Base-by-base conservation (phyloP, 257 asterid genomes). In the Solanum boliviense region DNA sequence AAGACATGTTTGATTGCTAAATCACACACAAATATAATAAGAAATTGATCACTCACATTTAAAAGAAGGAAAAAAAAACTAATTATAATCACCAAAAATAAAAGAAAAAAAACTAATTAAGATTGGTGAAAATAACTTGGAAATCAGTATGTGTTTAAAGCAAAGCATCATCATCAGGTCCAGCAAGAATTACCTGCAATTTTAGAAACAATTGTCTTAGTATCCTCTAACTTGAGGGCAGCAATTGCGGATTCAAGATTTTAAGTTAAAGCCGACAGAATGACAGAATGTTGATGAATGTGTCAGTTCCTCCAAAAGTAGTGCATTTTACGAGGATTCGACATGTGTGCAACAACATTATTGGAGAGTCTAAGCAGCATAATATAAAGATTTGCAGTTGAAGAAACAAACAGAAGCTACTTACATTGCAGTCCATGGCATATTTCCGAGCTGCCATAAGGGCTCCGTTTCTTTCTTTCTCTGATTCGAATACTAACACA, bases 81-180 rank as follows among this genome's bases (percentile, higher is more conserved):
- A 86, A 32, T 18, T 46, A 81, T 27, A 46, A 62, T 81, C 85
- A 46, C 65, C 85, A 46, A 46, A 79, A 81, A 79, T 16, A 48
- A 44, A 16, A 27, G 20, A 60, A 60, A 23, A 44, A 18, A 2
- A 20, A 21, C 85, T 81, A 73, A 73, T 73, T 21, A 44, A 79
- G 38, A 83, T 89, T 90, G 89, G 92, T 87, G 52, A 87, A 78
- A 79, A 67, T 58, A 84, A 83, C 58, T 88, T 88, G 88, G 67
- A 89, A 83, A 82, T 91, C 92, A 87, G 93, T 93, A 16, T 91
- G 88, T 35, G 73, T 88, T 92, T 92, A 97, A 92, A 95, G 86
- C 92, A 95, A 84, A 23, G 98, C 99, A 46, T 97, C 98, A 10
- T 97, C 99, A 65, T 95, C 99, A 84, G 98, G 99, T 88, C 99